A percentile compares a stretch with the other conserved stretches of the same genome.
Conservation (phyloP, 257 asterid genomes). For the Solanum sejunctum region DNA sequence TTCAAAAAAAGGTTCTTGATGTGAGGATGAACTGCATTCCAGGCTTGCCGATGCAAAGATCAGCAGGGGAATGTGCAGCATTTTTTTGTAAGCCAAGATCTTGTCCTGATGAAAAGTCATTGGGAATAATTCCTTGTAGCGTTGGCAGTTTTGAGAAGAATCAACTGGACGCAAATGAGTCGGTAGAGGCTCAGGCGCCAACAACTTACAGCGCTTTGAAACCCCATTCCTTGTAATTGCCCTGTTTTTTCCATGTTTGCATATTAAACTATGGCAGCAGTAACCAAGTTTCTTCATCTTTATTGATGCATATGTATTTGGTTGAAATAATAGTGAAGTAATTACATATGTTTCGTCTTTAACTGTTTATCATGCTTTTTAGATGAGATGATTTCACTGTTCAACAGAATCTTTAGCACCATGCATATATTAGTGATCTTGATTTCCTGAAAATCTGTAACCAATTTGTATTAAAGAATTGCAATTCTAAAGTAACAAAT, state of each 20-base stretch:
- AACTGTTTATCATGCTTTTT: not conserved
- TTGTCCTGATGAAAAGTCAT: slow-evolving; percentile 26
- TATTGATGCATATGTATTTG: not conserved
- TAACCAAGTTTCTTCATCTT: not conserved
- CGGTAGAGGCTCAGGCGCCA: not conserved
- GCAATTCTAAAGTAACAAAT: no score
- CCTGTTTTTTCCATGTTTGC: not conserved
- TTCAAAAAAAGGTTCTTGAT: slow-evolving; percentile 24
- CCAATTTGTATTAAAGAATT: no score
- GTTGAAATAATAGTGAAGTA: not conserved
- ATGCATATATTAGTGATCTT: not conserved
- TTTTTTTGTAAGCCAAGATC: slow-evolving; percentile 23
- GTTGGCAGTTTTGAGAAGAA: not conserved
- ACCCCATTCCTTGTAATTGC: not conserved
- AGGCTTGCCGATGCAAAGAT: slow-evolving; percentile 41
- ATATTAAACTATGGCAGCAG: not conserved
- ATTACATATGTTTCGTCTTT: not conserved
- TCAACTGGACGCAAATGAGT: not conserved
- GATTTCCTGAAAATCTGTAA: no score
- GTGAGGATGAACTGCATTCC: slow-evolving; percentile 40
- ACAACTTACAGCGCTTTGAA: not conserved
- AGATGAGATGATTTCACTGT: not conserved
- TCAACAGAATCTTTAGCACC: not conserved
- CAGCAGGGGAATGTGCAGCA: slow-evolving; percentile 11
- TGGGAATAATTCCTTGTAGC: slow-evolving; percentile 21